These are phyloP conservation scores for Furcasterigmium sp. DNA, from an alignment of 2,329 filamentous ascomycete species.

Conservation along the genomic window DNA sequence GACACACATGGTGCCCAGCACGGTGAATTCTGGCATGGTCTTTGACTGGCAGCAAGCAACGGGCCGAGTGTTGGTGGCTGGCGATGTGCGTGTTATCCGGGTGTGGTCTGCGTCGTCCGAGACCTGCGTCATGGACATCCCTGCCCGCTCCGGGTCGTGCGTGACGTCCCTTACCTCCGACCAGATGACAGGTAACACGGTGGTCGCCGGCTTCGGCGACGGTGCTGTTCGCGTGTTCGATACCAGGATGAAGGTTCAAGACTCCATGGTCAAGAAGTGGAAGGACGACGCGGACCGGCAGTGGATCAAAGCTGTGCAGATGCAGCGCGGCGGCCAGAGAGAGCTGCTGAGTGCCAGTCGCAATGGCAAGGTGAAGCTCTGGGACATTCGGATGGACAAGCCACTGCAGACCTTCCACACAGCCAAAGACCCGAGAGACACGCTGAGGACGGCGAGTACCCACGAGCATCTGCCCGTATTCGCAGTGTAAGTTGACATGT, in stretches of 20 bases:
- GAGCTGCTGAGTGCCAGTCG: conserved; percentile 87
- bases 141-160: conserved; percentile 88
- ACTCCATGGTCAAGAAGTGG: conserved; percentile 95
- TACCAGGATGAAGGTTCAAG: conserved; percentile 74
- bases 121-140: conserved; percentile 89
- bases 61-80: conserved; percentile 89
- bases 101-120: conserved; percentile 96
- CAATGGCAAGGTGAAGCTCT: conserved; percentile 89
- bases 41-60: conserved; percentile 99
- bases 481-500: conserved; percentile 65
- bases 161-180: conserved; percentile 95
- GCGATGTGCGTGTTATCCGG: conserved; percentile 89
- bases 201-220: conserved; percentile 94
- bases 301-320: conserved; percentile 94
- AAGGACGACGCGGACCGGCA: conserved; percentile 80
- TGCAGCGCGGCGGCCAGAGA: conserved; percentile 90
- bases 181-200: conserved; percentile 94
- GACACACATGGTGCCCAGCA: conserved; percentile 89
- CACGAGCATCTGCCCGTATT: conserved; percentile 97
- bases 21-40: conserved; percentile 90
- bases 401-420: conserved; percentile 69
- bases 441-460: conserved; percentile 78
- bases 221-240: conserved; percentile 93
- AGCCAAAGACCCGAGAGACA: conserved; percentile 70
- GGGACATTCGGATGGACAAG: conserved; percentile 88